A percentile compares a stretch with the other conserved stretches of the same genome.
Conservation (phyloP, 805 yeast genomes). For the Kodamaea fukazawae region DNA sequence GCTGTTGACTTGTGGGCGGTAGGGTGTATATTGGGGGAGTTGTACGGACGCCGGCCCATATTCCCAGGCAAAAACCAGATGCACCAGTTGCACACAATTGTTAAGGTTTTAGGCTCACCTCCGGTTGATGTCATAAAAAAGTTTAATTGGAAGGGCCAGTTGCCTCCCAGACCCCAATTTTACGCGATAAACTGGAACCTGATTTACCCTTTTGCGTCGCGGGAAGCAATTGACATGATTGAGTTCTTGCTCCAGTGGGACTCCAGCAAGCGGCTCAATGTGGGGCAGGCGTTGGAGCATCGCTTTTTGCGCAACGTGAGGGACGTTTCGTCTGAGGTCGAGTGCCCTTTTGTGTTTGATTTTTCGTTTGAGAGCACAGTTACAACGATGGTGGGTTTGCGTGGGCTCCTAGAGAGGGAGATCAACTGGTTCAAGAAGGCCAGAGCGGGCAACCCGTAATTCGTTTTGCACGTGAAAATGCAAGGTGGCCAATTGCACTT, state of each 20-base stretch:
- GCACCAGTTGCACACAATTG: conserved; percentile 69
- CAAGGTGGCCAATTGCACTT: no score
- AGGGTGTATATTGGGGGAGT: conserved; percentile 86
- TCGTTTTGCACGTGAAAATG: no score
- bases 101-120: conserved; percentile 73
- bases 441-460: background rate
- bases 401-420: conserved; percentile 18
- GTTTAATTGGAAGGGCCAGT: conserved; percentile 30
- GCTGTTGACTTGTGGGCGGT: conserved; percentile 89
- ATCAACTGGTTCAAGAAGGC: conserved; percentile 19
- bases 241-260: conserved; percentile 63
- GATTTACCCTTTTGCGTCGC: conserved; percentile 62
- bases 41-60: conserved; percentile 75
- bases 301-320: conserved; percentile 54
- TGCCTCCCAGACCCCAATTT: conserved; percentile 42
- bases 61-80: conserved; percentile 72
- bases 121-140: conserved; percentile 39
- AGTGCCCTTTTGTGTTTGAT: conserved; percentile 51
- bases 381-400: conserved; percentile 16
- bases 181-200: conserved; percentile 41
- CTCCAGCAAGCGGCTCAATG: conserved; percentile 50
- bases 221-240: conserved; percentile 51
- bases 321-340: conserved; percentile 54
- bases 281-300: conserved; percentile 57
- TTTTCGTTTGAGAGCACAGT: conserved; percentile 58